Evolutionary conservation across 148 eudicot species (phyloP).

Genomic region (Heliamphora exappendiculata): DNA sequence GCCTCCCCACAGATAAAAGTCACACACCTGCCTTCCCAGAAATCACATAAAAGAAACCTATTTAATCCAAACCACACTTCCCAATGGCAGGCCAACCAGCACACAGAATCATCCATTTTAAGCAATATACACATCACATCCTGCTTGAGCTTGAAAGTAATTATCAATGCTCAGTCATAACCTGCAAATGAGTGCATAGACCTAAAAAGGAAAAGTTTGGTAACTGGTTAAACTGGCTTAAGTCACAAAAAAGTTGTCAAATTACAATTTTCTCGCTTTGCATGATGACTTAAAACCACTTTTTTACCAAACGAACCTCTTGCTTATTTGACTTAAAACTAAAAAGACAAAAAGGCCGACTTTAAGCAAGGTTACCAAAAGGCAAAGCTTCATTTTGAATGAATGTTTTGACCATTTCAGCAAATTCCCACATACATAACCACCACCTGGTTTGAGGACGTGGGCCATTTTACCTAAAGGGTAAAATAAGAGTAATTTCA

Average conservation of each 20-base stretch:
- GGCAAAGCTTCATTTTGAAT: background rate
- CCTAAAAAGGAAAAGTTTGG: background rate
- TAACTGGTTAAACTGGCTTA: no score
- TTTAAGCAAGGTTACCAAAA: no score
- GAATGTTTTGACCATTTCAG: constrained; percentile 8
- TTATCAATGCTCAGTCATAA: background rate
- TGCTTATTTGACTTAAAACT: no score
- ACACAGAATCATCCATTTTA: background rate
- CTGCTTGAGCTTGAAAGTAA: background rate
- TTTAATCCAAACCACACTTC: background rate
- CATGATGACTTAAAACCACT: no score
- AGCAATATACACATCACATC: constrained; percentile 3
- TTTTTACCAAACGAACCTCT: no score
- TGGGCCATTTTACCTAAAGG: background rate
- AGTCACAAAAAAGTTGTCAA: no score
- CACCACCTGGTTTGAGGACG: background rate
- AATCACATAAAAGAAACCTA: background rate
- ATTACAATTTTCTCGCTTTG: no score
- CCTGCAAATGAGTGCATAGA: background rate
- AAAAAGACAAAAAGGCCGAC: no score
- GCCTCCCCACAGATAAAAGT: constrained; percentile 82
- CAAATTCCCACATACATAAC: background rate
- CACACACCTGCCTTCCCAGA: constrained; percentile 42
- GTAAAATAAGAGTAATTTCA: background rate
- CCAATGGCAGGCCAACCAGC: background rate